Conservation (phyloP, 306 rosid genomes). For the Glycine latifolia region DNA sequence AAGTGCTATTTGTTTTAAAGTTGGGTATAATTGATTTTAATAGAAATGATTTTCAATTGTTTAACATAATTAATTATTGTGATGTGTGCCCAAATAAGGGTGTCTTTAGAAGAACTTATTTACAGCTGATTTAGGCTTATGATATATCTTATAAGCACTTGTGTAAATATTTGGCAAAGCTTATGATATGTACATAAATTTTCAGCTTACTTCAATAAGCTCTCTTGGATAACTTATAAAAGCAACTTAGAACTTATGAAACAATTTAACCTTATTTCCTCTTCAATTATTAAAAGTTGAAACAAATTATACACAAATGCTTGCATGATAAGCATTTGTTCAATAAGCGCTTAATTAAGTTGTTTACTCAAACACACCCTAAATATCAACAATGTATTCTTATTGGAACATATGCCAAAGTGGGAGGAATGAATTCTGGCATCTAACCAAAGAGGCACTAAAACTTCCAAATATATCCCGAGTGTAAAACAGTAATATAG, state of each 20-base stretch:
- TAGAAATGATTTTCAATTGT: not conserved
- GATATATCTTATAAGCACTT: not conserved
- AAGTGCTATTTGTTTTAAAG: not conserved
- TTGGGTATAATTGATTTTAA: not conserved
- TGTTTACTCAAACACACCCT: not conserved
- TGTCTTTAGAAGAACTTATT: not conserved
- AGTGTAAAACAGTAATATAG: not conserved
- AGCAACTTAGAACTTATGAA: not conserved
- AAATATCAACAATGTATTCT: not conserved
- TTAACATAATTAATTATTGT: not conserved
- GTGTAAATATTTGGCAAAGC: not conserved
- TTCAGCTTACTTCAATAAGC: not conserved
- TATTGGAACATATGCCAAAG: not conserved
- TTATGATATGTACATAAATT: not conserved
- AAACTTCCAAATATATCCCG: slow-evolving; percentile 25
- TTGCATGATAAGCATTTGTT: not conserved
- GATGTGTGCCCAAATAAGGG: not conserved
- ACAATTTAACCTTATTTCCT: not conserved
- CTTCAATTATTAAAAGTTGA: not conserved
- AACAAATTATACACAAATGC: not conserved
- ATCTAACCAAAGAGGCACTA: not conserved
- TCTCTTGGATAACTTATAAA: not conserved
- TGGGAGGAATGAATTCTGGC: too few relatives aligned
- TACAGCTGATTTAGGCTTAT: not conserved
- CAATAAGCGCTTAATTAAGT: not conserved